phyloP scores from a whole-genome alignment of 306 rosid species.

The Hippophae gyantsensis region DNA sequence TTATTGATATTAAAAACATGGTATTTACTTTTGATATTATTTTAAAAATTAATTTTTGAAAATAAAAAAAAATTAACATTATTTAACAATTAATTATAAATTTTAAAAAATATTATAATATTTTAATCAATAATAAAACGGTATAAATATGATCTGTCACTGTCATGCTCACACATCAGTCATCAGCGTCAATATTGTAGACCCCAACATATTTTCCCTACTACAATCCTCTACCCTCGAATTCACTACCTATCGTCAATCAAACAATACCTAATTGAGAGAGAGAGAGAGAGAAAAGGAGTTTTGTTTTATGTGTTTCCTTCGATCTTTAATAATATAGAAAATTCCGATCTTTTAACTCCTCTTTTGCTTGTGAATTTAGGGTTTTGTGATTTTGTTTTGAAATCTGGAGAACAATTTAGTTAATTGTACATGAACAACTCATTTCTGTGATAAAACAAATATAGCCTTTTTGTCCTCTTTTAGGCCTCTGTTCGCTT shows the following conservation, averaged over 20 bases:
- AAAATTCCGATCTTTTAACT: constrained; percentile 11
- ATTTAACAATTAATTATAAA: no score
- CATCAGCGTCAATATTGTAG: constrained; percentile 18
- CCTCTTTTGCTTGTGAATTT: background rate
- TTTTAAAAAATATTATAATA: no score
- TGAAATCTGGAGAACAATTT: constrained; percentile 6
- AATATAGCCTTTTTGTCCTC: constrained; percentile 30
- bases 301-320: constrained; percentile 6
- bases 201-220: constrained; percentile 6
- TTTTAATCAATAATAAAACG: no score
- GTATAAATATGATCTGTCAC: no score
- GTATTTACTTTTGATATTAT: no score
- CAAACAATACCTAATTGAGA: background rate
- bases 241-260: background rate
- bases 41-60: no score
- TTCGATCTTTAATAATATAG: background rate
- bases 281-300: background rate
- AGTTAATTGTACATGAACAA: constrained; percentile 7
- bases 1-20: no score
- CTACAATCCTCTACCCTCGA: background rate
- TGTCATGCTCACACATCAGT: constrained; percentile 32
- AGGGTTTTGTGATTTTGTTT: constrained; percentile 14
- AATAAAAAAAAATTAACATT: no score
- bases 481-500: constrained; percentile 9
- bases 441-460: constrained; percentile 18